A percentile compares a stretch with the other conserved stretches of the same genome.
phyloP scores from a whole-genome alignment of 306 rosid genomes.

The Cucumis cinereus region DNA sequence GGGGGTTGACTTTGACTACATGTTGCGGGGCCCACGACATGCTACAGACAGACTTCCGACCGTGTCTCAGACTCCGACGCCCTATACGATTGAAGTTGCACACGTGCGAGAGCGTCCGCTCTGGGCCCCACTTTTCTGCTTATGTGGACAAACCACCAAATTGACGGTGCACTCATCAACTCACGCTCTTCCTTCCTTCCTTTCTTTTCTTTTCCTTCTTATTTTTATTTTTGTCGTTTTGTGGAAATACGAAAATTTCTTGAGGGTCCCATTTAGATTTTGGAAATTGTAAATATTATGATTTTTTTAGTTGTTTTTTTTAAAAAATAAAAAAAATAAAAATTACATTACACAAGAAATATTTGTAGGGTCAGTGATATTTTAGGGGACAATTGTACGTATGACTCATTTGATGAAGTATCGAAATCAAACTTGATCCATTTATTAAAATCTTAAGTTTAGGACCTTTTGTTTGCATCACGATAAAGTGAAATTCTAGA shows the following conservation, averaged over 20 bases:
- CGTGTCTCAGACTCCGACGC: slow-evolving; percentile 14
- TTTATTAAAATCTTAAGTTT: no score
- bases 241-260: background rate
- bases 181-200: background rate
- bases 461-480: no score
- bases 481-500: no score
- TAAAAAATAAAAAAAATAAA: no score
- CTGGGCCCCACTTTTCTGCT: background rate
- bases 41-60: slow-evolving; percentile 22
- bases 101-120: background rate
- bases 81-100: background rate
- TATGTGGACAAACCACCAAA: background rate
- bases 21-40: background rate
- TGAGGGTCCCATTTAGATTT: background rate
- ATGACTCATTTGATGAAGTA: no score
- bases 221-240: background rate
- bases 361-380: background rate
- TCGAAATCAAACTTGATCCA: no score
- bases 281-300: background rate
- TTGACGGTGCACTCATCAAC: background rate
- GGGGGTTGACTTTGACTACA: background rate
- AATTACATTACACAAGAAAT: background rate
- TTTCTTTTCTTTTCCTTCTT: background rate
- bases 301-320: background rate
- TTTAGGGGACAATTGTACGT: no score